Evolutionary conservation across 345 rosid genomes (phyloP).

Genomic region (Microcos paniculata): DNA sequence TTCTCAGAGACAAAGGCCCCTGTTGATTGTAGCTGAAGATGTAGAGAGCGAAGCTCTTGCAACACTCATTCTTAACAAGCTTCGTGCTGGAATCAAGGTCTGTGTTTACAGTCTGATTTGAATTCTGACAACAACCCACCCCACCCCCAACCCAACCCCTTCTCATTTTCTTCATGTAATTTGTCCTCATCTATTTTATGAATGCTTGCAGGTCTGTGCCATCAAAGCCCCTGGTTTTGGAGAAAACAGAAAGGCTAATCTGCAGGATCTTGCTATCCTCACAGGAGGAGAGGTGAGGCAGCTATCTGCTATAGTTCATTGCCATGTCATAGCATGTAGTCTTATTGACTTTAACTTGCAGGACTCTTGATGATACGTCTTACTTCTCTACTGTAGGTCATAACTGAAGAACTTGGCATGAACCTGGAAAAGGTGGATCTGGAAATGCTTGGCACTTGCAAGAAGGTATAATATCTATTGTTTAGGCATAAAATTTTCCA

Average conservation of each 20-base stretch:
- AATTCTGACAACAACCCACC: too few relatives aligned
- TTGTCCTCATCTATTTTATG: not conserved
- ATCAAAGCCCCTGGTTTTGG: conserved; percentile 99
- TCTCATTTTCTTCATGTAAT: not conserved
- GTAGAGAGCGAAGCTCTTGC: conserved; percentile 92
- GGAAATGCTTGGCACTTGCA: conserved; percentile 88
- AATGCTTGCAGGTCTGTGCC: conserved; percentile 66
- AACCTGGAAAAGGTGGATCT: conserved; percentile 86
- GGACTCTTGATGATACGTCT: not conserved
- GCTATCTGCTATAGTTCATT: conserved; percentile 6
- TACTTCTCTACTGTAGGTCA: conserved; percentile 44
- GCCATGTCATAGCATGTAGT: not conserved
- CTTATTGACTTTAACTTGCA: not conserved
- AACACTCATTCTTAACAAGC: conserved; percentile 82
- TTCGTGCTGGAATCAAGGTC: conserved; percentile 98
- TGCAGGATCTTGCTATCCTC: conserved; percentile 87
- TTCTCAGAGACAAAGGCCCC: conserved; percentile 79
- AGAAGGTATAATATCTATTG: conserved; percentile 51
- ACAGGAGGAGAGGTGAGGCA: conserved; percentile 82
- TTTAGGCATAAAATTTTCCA: not conserved
- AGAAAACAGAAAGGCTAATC: conserved; percentile 81
- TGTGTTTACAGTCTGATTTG: not conserved
- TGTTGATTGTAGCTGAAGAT: conserved; percentile 93
- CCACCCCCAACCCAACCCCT: too few relatives aligned
- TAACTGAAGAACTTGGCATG: conserved; percentile 94